Conservation (phyloP, 495 filamentous ascomycete genomes). For the Pseudevernia furfuracea region DNA sequence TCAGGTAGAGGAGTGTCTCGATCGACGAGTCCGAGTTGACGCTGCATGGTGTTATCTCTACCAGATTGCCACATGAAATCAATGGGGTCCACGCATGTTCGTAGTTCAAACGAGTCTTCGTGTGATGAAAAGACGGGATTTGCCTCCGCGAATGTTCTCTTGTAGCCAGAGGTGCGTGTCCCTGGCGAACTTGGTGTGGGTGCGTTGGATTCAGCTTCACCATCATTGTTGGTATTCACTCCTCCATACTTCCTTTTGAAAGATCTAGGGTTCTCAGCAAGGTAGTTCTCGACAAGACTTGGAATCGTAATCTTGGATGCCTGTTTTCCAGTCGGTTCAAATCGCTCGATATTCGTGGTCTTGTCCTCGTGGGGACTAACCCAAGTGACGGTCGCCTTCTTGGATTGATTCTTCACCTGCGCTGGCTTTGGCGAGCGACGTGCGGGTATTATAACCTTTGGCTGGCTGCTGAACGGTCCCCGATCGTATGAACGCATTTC, state of each 20-base stretch:
- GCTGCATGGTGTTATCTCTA: neutral
- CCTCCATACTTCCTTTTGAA: neutral
- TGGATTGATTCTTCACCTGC: neutral
- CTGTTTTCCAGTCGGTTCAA: neutral
- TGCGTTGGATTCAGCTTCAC: neutral
- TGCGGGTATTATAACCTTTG: neutral
- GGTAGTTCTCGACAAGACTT: neutral
- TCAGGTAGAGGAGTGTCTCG: slow-evolving; percentile 15
- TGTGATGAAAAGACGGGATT: neutral
- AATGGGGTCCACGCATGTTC: neutral
- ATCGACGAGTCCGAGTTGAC: neutral
- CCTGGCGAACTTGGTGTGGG: neutral
- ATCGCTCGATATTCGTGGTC: neutral
- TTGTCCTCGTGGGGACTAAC: neutral
- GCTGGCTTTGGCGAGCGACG: neutral
- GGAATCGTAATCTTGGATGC: slow-evolving; percentile 1
- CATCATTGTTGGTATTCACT: neutral
- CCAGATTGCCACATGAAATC: neutral
- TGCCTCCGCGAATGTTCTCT: neutral
- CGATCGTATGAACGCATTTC: slow-evolving; percentile 5
- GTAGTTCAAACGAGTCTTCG: neutral
- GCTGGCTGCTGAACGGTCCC: slow-evolving; percentile 7
- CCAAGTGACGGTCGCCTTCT: neutral
- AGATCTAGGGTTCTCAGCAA: neutral
- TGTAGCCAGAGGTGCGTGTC: neutral